Base-by-base conservation (phyloP, 1,284 basidiomycete species). In the Moesziomyces sp. region DNA sequence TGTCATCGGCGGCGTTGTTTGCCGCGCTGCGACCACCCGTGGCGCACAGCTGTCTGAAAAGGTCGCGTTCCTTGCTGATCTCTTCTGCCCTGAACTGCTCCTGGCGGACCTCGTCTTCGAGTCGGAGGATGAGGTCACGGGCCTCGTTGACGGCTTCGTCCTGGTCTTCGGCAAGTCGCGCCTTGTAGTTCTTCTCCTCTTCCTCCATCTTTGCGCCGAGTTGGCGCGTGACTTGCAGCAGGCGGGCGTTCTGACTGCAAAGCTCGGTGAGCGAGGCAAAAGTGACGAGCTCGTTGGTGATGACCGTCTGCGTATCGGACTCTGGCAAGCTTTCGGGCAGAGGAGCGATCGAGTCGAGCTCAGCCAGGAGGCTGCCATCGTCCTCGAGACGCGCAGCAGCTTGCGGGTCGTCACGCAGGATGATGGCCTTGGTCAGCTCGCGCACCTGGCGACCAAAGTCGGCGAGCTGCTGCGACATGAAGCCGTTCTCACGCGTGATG, bases 361-460 rank as follows among this genome's bases (percentile, higher is more conserved):
- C 83, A 13, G 70, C 52, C 10, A 78, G 70, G 5, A 84, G 79
- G 52, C 78, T 80, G 51, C 78, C 78, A 28, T 84, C 85, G 49
- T 91, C 90, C 28, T 93, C 87, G 30, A 92, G 88, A 30, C 90
- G 89, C 59, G 91, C 89, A 0, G 89, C 87, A 28, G 96, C 88
- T 0, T 89, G 88, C 1, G 94, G 91, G 83, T 97, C 92, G 56
- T 94, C 90, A 14, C 89, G 88, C 23, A 94, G 87, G 9, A 90
- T 90, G 42, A 97, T 87, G 74, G 94, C 91, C 50, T 91, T 91
- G 4, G 92, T 86, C 7, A 99, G 88, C 0, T 86, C 85, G 73
- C 93, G 91, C 8, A 97, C 89, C 84, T 99, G 96, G 0, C 90
- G 89, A 21, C 92, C 91, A 13, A 97, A 89, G 81, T 99, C 96